Percentiles rank a stretch among this genome's conserved stretches.
Conservation (phyloP, 2,329 filamentous ascomycete genomes). For the Elsinoe ampelina region DNA sequence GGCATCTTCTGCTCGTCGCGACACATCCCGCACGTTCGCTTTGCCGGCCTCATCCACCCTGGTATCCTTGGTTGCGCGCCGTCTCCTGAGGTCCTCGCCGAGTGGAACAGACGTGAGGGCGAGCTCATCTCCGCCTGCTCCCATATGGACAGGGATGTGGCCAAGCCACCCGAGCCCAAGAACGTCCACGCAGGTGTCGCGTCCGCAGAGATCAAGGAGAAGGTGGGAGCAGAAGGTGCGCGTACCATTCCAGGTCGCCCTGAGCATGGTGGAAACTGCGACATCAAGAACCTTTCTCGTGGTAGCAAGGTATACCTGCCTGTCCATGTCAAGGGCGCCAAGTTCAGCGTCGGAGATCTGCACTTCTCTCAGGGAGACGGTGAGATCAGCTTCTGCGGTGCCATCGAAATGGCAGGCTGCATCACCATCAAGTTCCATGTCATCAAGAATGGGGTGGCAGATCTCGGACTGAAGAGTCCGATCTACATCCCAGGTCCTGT, state of each 20-base stretch:
- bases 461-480: slow-evolving; percentile 69
- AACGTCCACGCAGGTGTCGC: slow-evolving; percentile 66
- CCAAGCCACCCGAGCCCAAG: slow-evolving; percentile 62
- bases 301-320: slow-evolving; percentile 79
- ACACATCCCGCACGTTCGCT: slow-evolving; percentile 79
- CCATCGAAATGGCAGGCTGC: slow-evolving; percentile 87
- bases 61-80: slow-evolving; percentile 87
- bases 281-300: slow-evolving; percentile 77
- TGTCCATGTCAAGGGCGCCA: slow-evolving; percentile 76
- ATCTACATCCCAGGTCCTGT: slow-evolving; percentile 83
- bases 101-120: slow-evolving; percentile 76
- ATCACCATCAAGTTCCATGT: slow-evolving; percentile 88
- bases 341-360: slow-evolving; percentile 82
- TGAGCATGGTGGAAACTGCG: slow-evolving; percentile 83
- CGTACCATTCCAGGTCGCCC: slow-evolving; percentile 75
- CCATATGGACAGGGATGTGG: slow-evolving; percentile 60
- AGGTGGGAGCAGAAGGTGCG: slow-evolving; percentile 68
- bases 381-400: slow-evolving; percentile 66
- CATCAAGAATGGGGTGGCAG: slow-evolving; percentile 67
- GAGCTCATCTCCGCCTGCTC: slow-evolving; percentile 64
- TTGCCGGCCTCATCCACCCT: slow-evolving; percentile 81
- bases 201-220: slow-evolving; percentile 48
- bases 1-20: slow-evolving; percentile 74
- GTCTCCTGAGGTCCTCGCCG: slow-evolving; percentile 62
- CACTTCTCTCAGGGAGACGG: slow-evolving; percentile 86